phyloP scores from a whole-genome alignment of 805 yeast genomes.

The Candida schatavii region DNA sequence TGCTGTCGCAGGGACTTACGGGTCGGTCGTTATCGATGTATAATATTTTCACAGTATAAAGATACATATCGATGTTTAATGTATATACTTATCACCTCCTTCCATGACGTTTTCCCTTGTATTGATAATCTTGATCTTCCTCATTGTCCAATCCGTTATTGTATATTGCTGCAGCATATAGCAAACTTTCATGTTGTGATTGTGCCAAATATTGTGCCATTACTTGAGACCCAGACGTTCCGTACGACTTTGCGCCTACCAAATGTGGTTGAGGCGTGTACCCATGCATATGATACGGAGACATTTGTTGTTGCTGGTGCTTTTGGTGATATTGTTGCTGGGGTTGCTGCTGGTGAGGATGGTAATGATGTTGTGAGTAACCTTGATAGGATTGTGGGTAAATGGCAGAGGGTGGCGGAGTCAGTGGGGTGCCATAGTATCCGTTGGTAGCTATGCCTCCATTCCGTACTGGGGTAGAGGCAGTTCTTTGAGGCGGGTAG shows the following conservation, averaged over 20 bases:
- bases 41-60: neutral
- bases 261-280: slow-evolving; percentile 4
- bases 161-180: slow-evolving; percentile 38
- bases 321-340: slow-evolving; percentile 7
- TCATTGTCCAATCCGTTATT: slow-evolving; percentile 17
- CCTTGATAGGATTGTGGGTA: neutral
- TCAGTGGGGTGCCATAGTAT: neutral
- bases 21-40: slow-evolving; percentile 15
- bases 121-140: slow-evolving; percentile 11
- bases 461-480: slow-evolving; percentile 6
- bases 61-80: slow-evolving; percentile 8
- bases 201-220: slow-evolving; percentile 80
- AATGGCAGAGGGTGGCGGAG: neutral
- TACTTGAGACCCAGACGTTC: slow-evolving; percentile 61
- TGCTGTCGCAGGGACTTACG: slow-evolving; percentile 28
- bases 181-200: slow-evolving; percentile 57
- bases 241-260: slow-evolving; percentile 1
- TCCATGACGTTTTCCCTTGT: slow-evolving; percentile 1
- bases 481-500: slow-evolving; percentile 6
- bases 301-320: slow-evolving; percentile 6
- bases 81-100: neutral
- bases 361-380: too few species aligned
- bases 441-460: slow-evolving; percentile 7
- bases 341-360: neutral
- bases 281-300: neutral